A percentile compares a stretch with the other conserved stretches of the same genome.
Evolutionary conservation across 2,329 filamentous ascomycete species (phyloP).

Genomic region (Fusarium sp.): DNA sequence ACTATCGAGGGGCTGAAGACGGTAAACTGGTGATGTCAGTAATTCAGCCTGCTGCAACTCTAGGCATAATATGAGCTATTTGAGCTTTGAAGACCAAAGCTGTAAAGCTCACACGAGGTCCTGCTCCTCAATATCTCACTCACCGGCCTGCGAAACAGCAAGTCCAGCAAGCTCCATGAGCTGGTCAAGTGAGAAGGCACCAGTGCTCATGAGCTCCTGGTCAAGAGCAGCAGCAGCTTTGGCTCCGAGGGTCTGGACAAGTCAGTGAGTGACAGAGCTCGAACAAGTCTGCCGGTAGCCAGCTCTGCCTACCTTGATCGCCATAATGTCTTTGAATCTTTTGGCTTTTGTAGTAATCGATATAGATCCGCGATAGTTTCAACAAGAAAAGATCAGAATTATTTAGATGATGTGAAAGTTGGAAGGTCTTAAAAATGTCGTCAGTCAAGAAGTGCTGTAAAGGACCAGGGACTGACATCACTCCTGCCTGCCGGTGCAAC

Average conservation of each 20-base stretch:
- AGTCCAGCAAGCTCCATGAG: conserved; percentile 96
- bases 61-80: background rate
- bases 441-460: conserved; percentile 28
- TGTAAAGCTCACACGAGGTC: background rate
- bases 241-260: conserved; percentile 78
- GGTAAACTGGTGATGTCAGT: conserved; percentile 71
- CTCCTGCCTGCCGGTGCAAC: conserved; percentile 2
- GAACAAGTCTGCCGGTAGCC: background rate
- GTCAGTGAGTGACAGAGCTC: conserved; percentile 21
- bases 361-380: background rate
- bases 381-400: background rate
- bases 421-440: conserved; percentile 20
- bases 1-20: conserved; percentile 78
- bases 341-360: conserved; percentile 1
- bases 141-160: conserved; percentile 90
- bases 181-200: conserved; percentile 93
- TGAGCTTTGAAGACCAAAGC: background rate
- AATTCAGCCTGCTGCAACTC: background rate
- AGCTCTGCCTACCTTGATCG: conserved; percentile 46
- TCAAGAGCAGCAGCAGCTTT: conserved; percentile 91
- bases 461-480: conserved; percentile 37
- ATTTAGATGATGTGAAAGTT: conserved; percentile 18
- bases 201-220: conserved; percentile 89
- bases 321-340: conserved; percentile 47
- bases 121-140: conserved; percentile 29